phyloP scores from a whole-genome alignment of 192 early-diverging fungal genomes.

The Coemansia sp. region DNA sequence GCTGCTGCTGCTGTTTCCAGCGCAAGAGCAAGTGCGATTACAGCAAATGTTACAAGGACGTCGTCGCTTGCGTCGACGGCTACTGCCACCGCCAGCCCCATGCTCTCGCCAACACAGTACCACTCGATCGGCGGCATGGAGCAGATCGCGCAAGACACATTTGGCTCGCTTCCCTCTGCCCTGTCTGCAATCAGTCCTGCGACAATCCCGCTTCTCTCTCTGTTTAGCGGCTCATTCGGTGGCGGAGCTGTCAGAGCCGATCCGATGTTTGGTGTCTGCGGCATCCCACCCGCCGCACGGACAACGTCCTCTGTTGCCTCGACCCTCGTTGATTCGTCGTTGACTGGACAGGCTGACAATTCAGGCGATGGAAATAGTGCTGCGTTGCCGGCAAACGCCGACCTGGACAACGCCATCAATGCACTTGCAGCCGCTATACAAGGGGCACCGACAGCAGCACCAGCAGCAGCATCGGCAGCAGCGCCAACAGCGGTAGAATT shows the following conservation, averaged over 20 bases:
- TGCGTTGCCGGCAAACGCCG: background rate
- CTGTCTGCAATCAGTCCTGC: slow-evolving; percentile 13
- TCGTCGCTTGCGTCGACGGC: slow-evolving; percentile 1
- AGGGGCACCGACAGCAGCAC: background rate
- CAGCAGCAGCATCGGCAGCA: background rate
- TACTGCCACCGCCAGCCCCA: slow-evolving; percentile 22
- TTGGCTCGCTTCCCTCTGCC: slow-evolving; percentile 16
- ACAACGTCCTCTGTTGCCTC: background rate
- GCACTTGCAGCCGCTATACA: background rate
- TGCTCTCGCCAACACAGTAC: background rate
- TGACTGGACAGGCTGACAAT: background rate
- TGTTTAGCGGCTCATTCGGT: slow-evolving; percentile 16
- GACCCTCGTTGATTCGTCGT: background rate
- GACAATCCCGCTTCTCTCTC: slow-evolving; percentile 7
- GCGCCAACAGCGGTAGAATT: background rate
- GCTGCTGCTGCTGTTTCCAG: too few species aligned
- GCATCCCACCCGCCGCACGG: background rate
- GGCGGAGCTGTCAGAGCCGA: slow-evolving; percentile 37
- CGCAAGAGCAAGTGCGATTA: background rate
- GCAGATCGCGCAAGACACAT: slow-evolving; percentile 48
- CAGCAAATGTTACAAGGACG: background rate
- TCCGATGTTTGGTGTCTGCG: slow-evolving; percentile 42
- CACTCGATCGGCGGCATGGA: slow-evolving; percentile 34
- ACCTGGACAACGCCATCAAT: background rate
- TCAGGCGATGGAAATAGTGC: background rate